Evolutionary conservation across 257 asterid genomes (phyloP), one percentile per base, ranked within the genome.

Genomic region (Solanum arcanum): DNA sequence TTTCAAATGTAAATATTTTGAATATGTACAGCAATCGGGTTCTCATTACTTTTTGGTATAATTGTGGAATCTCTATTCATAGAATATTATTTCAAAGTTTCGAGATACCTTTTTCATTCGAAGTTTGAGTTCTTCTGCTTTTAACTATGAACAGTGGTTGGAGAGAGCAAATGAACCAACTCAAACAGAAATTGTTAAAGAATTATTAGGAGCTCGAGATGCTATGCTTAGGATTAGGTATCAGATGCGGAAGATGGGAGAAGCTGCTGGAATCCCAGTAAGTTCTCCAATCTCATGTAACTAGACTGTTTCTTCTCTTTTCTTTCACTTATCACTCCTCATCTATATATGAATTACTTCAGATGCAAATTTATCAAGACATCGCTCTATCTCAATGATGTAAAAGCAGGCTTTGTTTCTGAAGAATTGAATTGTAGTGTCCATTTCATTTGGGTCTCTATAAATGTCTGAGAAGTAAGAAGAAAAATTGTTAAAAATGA

Each of bases 181-280:
- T 86, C 89, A 93, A 91, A 87, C 76, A 41, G 95, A 92, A 89
- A 93, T 93, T 88, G 91, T 93, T 72, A 90, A 90, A 87, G 98
- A 94, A 90, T 92, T 96, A 74, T 87, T 96, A 89, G 99, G 98
- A 89, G 98, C 98, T 87, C 90, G 97, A 89, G 97, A 95, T 83
- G 95, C 97, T 77, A 96, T 96, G 98, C 96, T 97, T 64, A 90
- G 27, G 42, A 97, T 97, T 94, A 93, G 99, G 91, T 77, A 21
- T 90, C 94, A 92, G 91, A 95, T 95, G 99, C 93, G 95, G 88
- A 92, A 86, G 90, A 96, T 97, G 99, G 99, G 99, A 11, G 94
- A 93, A 92, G 98, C 98, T 84, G 98, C 99, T 6, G 96, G 99
- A 88, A 94, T 97, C 59, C 98, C 99, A 52, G 99, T 97, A 90